These are phyloP conservation scores for Trametes meyenii DNA, from an alignment of 768 basidiomycete species.

Conservation along the genomic window DNA sequence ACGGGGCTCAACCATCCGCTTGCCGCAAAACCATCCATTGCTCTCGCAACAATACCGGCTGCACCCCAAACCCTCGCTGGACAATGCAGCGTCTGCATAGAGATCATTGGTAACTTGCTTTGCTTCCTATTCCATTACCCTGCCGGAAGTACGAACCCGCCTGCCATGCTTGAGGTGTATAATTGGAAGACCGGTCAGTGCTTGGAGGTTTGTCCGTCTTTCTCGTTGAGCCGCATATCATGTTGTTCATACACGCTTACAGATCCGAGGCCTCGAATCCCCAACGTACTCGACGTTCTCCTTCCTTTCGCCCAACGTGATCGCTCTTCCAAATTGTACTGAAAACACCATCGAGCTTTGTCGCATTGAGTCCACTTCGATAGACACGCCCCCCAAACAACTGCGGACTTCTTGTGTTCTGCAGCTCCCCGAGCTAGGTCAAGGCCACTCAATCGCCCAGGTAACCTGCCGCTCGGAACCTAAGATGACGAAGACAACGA, in stretches of 20 bases:
- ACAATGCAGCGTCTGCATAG: conserved; percentile 25
- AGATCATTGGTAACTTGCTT: conserved; percentile 30
- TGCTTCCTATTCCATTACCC: conserved; percentile 27
- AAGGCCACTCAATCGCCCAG: conserved; percentile 22
- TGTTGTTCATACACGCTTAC: not conserved
- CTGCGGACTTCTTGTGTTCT: conserved; percentile 23
- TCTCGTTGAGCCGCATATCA: not conserved
- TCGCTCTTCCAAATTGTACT: conserved; percentile 32
- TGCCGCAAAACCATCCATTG: conserved; percentile 21
- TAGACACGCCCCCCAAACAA: not conserved
- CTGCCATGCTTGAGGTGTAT: conserved; percentile 23
- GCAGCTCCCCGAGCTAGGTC: conserved; percentile 24
- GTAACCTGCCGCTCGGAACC: conserved; percentile 35
- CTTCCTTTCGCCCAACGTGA: conserved; percentile 31
- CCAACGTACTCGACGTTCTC: conserved; percentile 30
- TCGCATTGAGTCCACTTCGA: conserved; percentile 1
- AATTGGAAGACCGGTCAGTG: conserved; percentile 35
- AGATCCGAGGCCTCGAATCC: conserved; percentile 16
- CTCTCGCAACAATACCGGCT: conserved; percentile 8
- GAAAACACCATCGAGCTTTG: conserved; percentile 31
- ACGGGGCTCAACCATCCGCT: conserved; percentile 26
- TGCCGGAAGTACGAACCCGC: conserved; percentile 1
- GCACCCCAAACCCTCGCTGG: conserved; percentile 4
- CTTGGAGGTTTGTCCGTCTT: conserved; percentile 11
- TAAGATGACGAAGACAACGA: conserved; percentile 17